phyloP scores from a whole-genome alignment of 257 asterid species.

The Solanum neorickii region DNA sequence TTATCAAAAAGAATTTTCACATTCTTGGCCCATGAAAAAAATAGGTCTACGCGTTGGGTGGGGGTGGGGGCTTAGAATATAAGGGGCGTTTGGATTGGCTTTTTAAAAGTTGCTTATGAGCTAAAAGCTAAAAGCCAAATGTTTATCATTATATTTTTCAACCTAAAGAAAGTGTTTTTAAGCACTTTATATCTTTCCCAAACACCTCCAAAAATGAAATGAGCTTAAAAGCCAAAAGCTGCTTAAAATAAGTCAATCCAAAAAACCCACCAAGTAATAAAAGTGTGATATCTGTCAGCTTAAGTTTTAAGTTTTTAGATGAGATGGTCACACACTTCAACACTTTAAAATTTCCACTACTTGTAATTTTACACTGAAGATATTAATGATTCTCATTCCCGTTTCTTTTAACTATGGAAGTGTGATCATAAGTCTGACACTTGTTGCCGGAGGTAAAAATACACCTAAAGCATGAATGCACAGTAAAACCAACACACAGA shows the following conservation, averaged over 20 bases:
- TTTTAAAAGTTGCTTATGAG: too few species aligned
- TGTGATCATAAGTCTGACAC: not conserved
- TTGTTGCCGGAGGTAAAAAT: not conserved
- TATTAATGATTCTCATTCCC: not conserved
- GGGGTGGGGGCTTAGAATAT: too few species aligned
- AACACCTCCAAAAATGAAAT: not conserved
- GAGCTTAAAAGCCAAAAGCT: not conserved
- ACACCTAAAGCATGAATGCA: not conserved
- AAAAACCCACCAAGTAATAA: not conserved
- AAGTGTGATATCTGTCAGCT: not conserved
- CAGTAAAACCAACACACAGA: not conserved
- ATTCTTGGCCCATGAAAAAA: not conserved
- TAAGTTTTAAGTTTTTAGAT: not conserved
- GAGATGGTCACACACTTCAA: not conserved
- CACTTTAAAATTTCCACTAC: not conserved
- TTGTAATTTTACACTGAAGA: not conserved
- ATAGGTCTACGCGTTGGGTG: not conserved
- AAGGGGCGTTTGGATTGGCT: too few species aligned
- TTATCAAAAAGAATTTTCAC: not conserved
- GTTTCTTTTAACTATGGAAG: not conserved
- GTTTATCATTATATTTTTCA: too few species aligned
- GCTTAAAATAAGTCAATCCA: not conserved
- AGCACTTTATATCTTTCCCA: not conserved
- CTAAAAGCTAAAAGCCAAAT: too few species aligned
- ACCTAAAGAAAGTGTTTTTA: too few species aligned